Evolutionary conservation across 805 yeast species (phyloP).

Genomic region (Spathaspora girioi): DNA sequence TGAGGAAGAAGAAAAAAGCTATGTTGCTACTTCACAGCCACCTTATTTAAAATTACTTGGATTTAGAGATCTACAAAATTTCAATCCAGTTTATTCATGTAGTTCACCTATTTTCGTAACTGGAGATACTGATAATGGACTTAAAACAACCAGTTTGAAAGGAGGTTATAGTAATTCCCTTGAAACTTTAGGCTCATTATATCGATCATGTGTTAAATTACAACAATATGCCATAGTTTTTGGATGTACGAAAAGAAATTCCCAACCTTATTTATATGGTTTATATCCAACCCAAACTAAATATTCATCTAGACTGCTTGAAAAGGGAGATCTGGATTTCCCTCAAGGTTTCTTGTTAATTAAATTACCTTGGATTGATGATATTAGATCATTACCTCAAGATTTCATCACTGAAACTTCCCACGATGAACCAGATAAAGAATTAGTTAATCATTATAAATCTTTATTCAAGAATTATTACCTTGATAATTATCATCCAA

Average conservation of each 20-base stretch:
- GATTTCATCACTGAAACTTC: constrained; percentile 9
- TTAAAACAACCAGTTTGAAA: constrained; percentile 13
- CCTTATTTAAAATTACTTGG: constrained; percentile 67
- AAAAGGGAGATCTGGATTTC: constrained; percentile 16
- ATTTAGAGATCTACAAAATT: constrained; percentile 47
- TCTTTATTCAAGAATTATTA: constrained; percentile 35
- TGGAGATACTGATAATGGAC: constrained; percentile 53
- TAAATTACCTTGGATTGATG: constrained; percentile 71
- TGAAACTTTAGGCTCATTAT: constrained; percentile 64
- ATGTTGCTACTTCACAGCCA: constrained; percentile 18
- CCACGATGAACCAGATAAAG: constrained; percentile 9
- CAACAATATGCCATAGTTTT: constrained; percentile 65
- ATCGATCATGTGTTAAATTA: constrained; percentile 51
- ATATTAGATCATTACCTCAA: constrained; percentile 63
- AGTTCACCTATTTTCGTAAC: constrained; percentile 60
- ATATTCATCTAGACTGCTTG: constrained; percentile 14
- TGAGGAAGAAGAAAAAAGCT: constrained; percentile 13
- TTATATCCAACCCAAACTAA: constrained; percentile 49
- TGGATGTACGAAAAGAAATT: constrained; percentile 55
- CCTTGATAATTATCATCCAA: constrained; percentile 51
- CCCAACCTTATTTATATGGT: constrained; percentile 57
- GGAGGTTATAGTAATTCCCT: constrained; percentile 59
- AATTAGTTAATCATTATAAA: constrained; percentile 17
- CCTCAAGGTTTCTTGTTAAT: constrained; percentile 76
- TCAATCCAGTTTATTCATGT: constrained; percentile 49